Evolutionary conservation across 2,329 filamentous ascomycete species (phyloP), one percentile per base, ranked within the genome.

Genomic region (Calonectria naviculata): DNA sequence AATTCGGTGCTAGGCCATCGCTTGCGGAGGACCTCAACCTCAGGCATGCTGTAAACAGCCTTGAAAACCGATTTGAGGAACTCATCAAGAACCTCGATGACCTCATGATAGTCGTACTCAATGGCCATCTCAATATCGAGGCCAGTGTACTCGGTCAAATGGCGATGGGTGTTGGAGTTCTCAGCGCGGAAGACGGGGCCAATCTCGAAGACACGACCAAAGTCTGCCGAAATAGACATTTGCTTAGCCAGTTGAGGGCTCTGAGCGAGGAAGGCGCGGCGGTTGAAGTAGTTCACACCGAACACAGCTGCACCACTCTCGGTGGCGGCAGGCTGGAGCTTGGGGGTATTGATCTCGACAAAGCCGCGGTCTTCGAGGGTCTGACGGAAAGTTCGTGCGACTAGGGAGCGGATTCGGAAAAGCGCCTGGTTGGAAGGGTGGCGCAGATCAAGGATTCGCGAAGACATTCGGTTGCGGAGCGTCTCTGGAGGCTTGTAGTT

Each of bases 101-200:
- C 93, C 83, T 98, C 95, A 78, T 97, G 93, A 81, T 98, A 98
- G 82, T 97, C 93, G 77, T 94, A 91, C 61, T 95, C 93, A 73
- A 98, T 94, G 4, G 92, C 89, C 96, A 98, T 98, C 80, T 98
- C 95, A 21, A 98, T 83, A 87, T 98, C 95, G 34, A 98, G 87
- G 67, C 95, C 95, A 5, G 95, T 98, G 81, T 97, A 98, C 82
- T 98, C 95, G 0, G 95, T 98, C 87, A 98, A 87, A 81, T 98
- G 95, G 42, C 95, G 92, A 79, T 98, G 95, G 0, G 95, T 98
- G 83, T 98, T 98, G 80, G 94, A 97, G 85, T 98, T 97, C 81
- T 98, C 95, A 0, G 95, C 95, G 76, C 95, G 92, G 88, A 98
- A 98, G 8, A 98, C 95, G 6, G 76, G 81, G 69, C 85, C 81